A percentile compares a stretch with the other conserved stretches of the same genome.
These are phyloP conservation scores for Arbutus unedo DNA, from an alignment of 148 eudicot species.

Conservation along the genomic window DNA sequence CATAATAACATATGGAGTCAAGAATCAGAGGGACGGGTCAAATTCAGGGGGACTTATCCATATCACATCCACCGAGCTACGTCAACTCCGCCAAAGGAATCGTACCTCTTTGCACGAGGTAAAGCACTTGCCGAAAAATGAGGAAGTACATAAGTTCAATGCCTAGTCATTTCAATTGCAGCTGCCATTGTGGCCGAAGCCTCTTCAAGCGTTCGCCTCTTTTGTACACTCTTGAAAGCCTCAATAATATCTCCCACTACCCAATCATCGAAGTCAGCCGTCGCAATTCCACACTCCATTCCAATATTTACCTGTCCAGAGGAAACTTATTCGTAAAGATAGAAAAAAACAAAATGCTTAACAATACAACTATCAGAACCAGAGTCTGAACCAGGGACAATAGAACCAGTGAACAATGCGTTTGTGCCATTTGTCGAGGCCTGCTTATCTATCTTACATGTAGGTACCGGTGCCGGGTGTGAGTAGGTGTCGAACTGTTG, in stretches of 20 bases:
- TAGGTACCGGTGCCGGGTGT: not conserved
- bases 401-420: not conserved
- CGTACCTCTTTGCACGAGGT: not conserved
- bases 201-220: slow-evolving; percentile 89
- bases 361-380: not conserved
- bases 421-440: not conserved
- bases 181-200: slow-evolving; percentile 89
- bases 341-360: not conserved
- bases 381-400: not conserved
- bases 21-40: slow-evolving; percentile 12
- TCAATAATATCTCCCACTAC: slow-evolving; percentile 70
- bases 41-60: not conserved
- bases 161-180: slow-evolving; percentile 61
- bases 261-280: slow-evolving; percentile 64
- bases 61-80: not conserved
- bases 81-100: not conserved
- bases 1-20: slow-evolving; percentile 12
- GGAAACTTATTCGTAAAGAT: not conserved
- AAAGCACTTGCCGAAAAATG: not conserved
- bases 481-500: not conserved
- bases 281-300: slow-evolving; percentile 85
- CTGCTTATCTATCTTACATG: not conserved
- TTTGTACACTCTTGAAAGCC: slow-evolving; percentile 66
- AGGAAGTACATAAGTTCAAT: slow-evolving; percentile 18
- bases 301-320: slow-evolving; percentile 75